Evolutionary conservation across 2,329 filamentous ascomycete species (phyloP).

Genomic region (Aspergillus aculeatinus): DNA sequence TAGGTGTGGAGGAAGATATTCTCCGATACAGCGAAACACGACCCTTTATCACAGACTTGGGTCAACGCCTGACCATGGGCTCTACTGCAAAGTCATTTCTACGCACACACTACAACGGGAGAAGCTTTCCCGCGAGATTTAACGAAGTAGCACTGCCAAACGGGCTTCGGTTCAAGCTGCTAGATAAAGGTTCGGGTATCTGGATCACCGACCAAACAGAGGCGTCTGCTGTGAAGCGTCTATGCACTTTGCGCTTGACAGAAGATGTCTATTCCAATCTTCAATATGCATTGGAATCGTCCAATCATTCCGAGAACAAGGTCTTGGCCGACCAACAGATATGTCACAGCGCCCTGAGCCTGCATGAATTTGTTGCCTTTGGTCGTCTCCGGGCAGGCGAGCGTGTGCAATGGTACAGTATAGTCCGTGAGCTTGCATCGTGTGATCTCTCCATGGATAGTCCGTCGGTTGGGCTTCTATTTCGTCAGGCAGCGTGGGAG

Average conservation of each 20-base stretch:
- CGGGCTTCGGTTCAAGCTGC: constrained; percentile 43
- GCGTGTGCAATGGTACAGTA: constrained; percentile 54
- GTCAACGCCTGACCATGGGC: constrained; percentile 13
- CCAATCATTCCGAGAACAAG: constrained; percentile 43
- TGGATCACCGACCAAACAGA: constrained; percentile 21
- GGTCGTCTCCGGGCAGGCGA: constrained; percentile 34
- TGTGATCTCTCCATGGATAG: constrained; percentile 52
- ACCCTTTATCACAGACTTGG: background rate
- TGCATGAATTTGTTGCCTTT: constrained; percentile 56
- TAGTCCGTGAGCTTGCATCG: constrained; percentile 50
- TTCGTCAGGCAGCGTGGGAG: constrained; percentile 52
- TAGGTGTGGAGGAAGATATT: constrained; percentile 10
- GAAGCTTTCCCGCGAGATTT: constrained; percentile 17
- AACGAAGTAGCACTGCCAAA: constrained; percentile 36
- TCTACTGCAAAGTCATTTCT: constrained; percentile 18
- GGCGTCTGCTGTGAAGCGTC: constrained; percentile 3
- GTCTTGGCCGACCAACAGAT: constrained; percentile 48
- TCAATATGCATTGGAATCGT: constrained; percentile 19
- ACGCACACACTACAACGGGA: constrained; percentile 20
- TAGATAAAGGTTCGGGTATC: constrained; percentile 26
- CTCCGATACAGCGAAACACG: constrained; percentile 8
- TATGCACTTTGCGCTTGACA: constrained; percentile 15
- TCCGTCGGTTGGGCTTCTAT: constrained; percentile 45
- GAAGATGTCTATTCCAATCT: constrained; percentile 13
- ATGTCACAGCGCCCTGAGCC: constrained; percentile 34